Evolutionary conservation across 208 protist genomes (phyloP).

Genomic region (Paratrypanosoma confusum): DNA sequence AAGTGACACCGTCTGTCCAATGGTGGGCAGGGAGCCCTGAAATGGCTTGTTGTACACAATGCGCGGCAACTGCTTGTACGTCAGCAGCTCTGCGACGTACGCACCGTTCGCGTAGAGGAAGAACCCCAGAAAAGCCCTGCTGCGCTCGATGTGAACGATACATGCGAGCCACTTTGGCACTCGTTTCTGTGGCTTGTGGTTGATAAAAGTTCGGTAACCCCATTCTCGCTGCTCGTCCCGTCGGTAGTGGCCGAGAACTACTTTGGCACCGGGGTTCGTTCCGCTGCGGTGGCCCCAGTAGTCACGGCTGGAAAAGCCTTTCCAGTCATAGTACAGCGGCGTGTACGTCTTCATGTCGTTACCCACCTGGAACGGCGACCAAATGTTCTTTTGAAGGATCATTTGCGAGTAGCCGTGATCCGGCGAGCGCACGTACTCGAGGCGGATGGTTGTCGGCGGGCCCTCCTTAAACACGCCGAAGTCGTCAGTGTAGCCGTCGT

Average conservation of each 20-base stretch:
- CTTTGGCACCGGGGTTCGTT: slow-evolving; percentile 80
- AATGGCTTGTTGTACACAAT: slow-evolving; percentile 84
- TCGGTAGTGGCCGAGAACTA: slow-evolving; percentile 72
- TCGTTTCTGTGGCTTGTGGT: slow-evolving; percentile 84
- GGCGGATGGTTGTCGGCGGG: slow-evolving; percentile 68
- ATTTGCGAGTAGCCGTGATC: slow-evolving; percentile 76
- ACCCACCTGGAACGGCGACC: slow-evolving; percentile 87
- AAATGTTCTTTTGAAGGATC: slow-evolving; percentile 81
- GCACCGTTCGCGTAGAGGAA: slow-evolving; percentile 88
- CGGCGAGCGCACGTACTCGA: slow-evolving; percentile 84
- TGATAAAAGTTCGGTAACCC: slow-evolving; percentile 72
- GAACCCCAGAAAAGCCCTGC: slow-evolving; percentile 77
- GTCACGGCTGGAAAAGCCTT: slow-evolving; percentile 75
- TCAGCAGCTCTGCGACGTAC: slow-evolving; percentile 84
- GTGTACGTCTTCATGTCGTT: slow-evolving; percentile 79
- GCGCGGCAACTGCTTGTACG: slow-evolving; percentile 88
- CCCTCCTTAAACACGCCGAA: slow-evolving; percentile 90
- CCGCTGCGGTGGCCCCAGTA: slow-evolving; percentile 85
- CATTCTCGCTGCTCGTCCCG: slow-evolving; percentile 67
- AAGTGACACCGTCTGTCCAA: slow-evolving; percentile 81
- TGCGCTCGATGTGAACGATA: slow-evolving; percentile 68
- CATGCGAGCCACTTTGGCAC: slow-evolving; percentile 88
- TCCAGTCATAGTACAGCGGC: slow-evolving; percentile 86
- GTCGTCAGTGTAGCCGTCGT: slow-evolving; percentile 89
- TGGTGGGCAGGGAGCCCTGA: slow-evolving; percentile 75